Conservation (phyloP, 2,329 filamentous ascomycete genomes). For the Epichloe gansuensis region DNA sequence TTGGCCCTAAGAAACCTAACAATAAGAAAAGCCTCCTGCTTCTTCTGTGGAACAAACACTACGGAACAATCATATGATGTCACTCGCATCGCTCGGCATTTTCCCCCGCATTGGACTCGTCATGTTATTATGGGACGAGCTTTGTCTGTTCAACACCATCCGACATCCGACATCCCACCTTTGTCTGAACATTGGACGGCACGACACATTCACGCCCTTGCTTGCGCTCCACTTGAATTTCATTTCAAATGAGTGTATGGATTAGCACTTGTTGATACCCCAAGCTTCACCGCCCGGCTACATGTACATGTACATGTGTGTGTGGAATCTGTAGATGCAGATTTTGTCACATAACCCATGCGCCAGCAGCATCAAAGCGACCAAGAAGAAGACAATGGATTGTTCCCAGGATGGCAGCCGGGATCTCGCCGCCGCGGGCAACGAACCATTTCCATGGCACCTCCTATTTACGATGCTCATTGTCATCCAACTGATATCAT, state of each 20-base stretch:
- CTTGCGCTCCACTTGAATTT: background rate
- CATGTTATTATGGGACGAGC: no score
- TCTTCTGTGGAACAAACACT: no score
- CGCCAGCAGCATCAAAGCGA: conserved; percentile 1
- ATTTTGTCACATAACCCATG: background rate
- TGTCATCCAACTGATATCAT: conserved; percentile 77
- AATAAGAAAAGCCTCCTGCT: no score
- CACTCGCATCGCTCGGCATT: no score
- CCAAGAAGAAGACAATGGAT: no score
- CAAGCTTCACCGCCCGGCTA: no score
- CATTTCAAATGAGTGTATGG: background rate
- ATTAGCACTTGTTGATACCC: background rate
- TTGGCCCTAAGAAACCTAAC: background rate
- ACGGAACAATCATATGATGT: no score
- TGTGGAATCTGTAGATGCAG: no score
- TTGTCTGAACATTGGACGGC: background rate
- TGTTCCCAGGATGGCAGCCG: background rate
- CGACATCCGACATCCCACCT: background rate
- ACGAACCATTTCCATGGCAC: conserved; percentile 50
- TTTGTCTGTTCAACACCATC: no score
- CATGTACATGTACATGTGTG: no score
- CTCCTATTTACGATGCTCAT: conserved; percentile 63
- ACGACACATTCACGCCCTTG: background rate
- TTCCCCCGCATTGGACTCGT: no score
- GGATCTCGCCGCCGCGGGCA: background rate